Evolutionary conservation across 2,329 filamentous ascomycete genomes (phyloP).

Genomic region (Fusarium lateritium): DNA sequence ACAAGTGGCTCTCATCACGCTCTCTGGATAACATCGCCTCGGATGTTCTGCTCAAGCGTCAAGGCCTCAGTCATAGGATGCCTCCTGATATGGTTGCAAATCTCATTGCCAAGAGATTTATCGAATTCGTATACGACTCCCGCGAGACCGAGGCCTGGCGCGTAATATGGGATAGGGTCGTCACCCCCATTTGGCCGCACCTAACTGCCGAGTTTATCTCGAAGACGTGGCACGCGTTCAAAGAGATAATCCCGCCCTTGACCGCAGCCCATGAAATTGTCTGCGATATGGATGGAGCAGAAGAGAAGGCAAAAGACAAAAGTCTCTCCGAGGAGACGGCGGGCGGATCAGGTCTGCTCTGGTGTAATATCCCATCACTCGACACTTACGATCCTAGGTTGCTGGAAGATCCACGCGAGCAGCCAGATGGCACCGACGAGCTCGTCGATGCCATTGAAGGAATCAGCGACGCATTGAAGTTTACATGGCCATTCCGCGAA

Average conservation of each 20-base stretch:
- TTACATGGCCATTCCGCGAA: neutral
- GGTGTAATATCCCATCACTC: slow-evolving; percentile 9
- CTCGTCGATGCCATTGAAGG: neutral
- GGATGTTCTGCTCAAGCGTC: neutral
- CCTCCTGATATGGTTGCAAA: neutral
- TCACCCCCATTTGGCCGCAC: neutral
- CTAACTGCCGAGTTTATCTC: neutral
- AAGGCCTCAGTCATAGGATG: neutral
- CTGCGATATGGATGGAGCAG: slow-evolving; percentile 1
- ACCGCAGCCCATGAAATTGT: neutral
- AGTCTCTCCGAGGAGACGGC: neutral
- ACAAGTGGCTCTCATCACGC: neutral
- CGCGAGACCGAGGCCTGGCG: neutral
- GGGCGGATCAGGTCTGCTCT: neutral
- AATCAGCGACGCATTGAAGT: neutral
- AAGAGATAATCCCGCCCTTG: neutral
- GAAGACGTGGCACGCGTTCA: neutral
- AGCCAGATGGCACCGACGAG: neutral
- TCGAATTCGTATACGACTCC: neutral
- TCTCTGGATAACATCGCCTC: neutral
- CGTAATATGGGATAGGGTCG: neutral
- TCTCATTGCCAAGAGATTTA: neutral
- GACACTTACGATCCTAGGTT: slow-evolving; percentile 11
- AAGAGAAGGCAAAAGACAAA: neutral
- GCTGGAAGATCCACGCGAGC: slow-evolving; percentile 11